Conservation (phyloP, 2,329 filamentous ascomycete species). For the Lasiodiplodia sp. region DNA sequence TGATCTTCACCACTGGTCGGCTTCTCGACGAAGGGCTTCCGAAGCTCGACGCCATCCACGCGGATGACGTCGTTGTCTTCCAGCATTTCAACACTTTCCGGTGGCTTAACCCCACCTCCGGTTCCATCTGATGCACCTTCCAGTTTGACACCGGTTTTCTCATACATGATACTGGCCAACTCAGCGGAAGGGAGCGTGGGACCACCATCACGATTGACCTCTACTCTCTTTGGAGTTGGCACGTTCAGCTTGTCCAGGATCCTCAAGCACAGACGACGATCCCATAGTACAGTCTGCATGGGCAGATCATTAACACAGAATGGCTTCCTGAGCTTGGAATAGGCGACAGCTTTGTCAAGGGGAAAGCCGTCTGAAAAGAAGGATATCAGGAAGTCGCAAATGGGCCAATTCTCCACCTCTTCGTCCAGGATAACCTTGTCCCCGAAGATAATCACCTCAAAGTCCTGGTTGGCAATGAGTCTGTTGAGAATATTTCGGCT, state of each 20-base stretch:
- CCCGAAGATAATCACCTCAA: slow-evolving; percentile 96
- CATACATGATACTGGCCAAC: slow-evolving; percentile 79
- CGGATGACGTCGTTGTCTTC: slow-evolving; percentile 88
- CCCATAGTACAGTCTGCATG: slow-evolving; percentile 98
- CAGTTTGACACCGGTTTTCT: slow-evolving; percentile 78
- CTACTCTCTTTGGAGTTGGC: slow-evolving; percentile 84
- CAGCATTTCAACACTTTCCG: slow-evolving; percentile 79
- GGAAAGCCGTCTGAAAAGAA: slow-evolving; percentile 99
- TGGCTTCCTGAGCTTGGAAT: slow-evolving; percentile 89
- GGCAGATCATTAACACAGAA: slow-evolving; percentile 98
- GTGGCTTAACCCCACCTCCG: slow-evolving; percentile 62
- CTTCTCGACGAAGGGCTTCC: slow-evolving; percentile 97
- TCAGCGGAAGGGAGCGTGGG: slow-evolving; percentile 80
- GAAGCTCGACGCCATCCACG: slow-evolving; percentile 82
- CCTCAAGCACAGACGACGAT: slow-evolving; percentile 85
- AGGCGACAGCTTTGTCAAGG: slow-evolving; percentile 94
- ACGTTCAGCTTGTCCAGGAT: slow-evolving; percentile 90
- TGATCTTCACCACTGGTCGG: slow-evolving; percentile 98
- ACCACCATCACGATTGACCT: slow-evolving; percentile 92
- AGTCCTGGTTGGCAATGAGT: slow-evolving; percentile 87
- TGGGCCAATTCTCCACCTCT: slow-evolving; percentile 94
- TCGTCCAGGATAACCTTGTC: slow-evolving; percentile 99
- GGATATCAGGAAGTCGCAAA: slow-evolving; percentile 95
- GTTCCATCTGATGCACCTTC: slow-evolving; percentile 74
- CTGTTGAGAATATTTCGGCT: slow-evolving; percentile 95